Conservation (phyloP, 2,329 filamentous ascomycete species). For the Plectosphaerella plurivora region DNA sequence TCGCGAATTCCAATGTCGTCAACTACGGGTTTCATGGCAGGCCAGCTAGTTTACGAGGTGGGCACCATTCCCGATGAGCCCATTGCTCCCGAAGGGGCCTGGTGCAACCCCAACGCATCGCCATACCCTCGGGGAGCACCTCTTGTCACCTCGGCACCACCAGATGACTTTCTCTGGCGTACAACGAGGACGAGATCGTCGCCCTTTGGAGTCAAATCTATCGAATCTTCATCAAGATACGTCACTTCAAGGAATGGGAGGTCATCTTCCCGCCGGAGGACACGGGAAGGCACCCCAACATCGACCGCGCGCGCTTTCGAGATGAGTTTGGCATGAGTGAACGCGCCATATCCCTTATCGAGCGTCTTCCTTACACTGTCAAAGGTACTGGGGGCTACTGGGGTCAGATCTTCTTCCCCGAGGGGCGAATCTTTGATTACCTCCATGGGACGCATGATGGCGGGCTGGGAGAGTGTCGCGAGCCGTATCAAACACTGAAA, state of each 20-base stretch:
- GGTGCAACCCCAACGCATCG: neutral
- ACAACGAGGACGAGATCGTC: slow-evolving; percentile 4
- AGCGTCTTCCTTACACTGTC: slow-evolving; percentile 4
- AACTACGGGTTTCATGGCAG: too few relatives aligned
- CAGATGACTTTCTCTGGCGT: neutral
- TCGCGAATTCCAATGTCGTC: too few relatives aligned
- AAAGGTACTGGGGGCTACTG: neutral
- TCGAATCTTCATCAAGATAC: slow-evolving; percentile 1
- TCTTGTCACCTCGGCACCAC: neutral
- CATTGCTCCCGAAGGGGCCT: neutral
- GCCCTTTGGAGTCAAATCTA: slow-evolving; percentile 6
- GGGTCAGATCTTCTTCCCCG: neutral
- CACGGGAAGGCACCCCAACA: slow-evolving; percentile 2
- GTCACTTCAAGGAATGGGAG: slow-evolving; percentile 2
- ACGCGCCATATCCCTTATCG: slow-evolving; percentile 3
- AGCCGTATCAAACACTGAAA: neutral
- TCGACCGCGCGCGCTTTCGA: neutral
- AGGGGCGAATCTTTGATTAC: neutral
- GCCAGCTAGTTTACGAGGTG: neutral
- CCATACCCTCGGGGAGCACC: neutral
- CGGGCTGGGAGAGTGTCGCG: neutral
- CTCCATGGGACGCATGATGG: neutral
- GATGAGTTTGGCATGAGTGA: neutral
- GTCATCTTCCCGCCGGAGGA: slow-evolving; percentile 3
- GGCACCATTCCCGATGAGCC: neutral